Conservation (phyloP, 2,329 filamentous ascomycete species). For the Alternaria arbusti region DNA sequence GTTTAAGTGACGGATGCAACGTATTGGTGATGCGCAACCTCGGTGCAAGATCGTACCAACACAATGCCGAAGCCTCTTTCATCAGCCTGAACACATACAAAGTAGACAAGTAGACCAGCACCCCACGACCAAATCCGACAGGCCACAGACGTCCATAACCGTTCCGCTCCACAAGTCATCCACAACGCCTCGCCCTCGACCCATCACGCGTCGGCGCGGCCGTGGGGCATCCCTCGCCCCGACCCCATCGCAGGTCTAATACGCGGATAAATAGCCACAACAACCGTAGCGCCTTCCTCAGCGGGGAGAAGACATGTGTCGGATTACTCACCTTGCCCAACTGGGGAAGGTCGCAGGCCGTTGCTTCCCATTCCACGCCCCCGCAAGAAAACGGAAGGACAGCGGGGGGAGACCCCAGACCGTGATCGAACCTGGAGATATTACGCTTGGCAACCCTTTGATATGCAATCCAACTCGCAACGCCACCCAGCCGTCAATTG, state of each 20-base stretch:
- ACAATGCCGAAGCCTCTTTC: neutral
- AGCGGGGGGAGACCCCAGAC: constrained; percentile 5
- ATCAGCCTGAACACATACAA: constrained; percentile 11
- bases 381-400: neutral
- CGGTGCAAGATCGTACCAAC: neutral
- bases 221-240: constrained; percentile 19
- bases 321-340: neutral
- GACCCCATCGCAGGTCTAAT: constrained; percentile 12
- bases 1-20: neutral
- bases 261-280: constrained; percentile 28
- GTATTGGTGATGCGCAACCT: neutral
- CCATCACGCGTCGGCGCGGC: constrained; percentile 12
- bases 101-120: neutral
- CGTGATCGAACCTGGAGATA: neutral
- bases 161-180: neutral
- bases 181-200: neutral
- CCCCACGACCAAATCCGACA: neutral
- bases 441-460: neutral
- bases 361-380: neutral
- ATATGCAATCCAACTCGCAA: neutral
- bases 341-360: neutral
- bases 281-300: constrained; percentile 18
- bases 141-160: constrained; percentile 1
- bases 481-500: constrained; percentile 15
- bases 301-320: constrained; percentile 10